phyloP scores from a whole-genome alignment of 768 basidiomycete species.

The Multifurca ochricompacta region DNA sequence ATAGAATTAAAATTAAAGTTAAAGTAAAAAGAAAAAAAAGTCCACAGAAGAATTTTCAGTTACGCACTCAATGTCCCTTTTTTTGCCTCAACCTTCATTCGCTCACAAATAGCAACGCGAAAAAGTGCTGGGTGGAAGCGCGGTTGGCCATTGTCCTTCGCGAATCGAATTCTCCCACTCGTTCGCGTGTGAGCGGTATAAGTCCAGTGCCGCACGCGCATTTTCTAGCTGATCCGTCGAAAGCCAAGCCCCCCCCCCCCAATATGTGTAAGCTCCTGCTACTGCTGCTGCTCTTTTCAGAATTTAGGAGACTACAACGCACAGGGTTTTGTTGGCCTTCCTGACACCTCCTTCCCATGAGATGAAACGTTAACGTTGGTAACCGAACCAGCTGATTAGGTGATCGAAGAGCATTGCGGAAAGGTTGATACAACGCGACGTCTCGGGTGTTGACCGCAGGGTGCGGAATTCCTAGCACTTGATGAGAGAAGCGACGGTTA shows the following conservation, averaged over 20 bases:
- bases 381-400: constrained; percentile 65
- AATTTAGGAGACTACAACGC: constrained; percentile 26
- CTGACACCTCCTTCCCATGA: constrained; percentile 73
- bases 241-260: not conserved
- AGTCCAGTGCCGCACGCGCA: constrained; percentile 49
- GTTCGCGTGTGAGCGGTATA: constrained; percentile 46
- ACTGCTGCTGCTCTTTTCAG: constrained; percentile 5
- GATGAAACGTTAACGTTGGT: constrained; percentile 72
- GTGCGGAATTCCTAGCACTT: constrained; percentile 77
- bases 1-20: too few species aligned
- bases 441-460: constrained; percentile 72
- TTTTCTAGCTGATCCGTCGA: constrained; percentile 58
- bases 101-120: constrained; percentile 66
- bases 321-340: constrained; percentile 69
- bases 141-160: constrained; percentile 63
- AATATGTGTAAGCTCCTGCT: constrained; percentile 12
- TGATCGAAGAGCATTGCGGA: constrained; percentile 59
- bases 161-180: constrained; percentile 63
- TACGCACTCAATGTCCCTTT: not conserved
- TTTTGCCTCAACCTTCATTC: not conserved
- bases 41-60: not conserved
- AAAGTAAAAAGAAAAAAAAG: not conserved
- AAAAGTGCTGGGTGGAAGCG: constrained; percentile 69
- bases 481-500: constrained; percentile 17
- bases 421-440: constrained; percentile 76